Conservation (phyloP, 148 eudicot species). For the Agrostemma githago region DNA sequence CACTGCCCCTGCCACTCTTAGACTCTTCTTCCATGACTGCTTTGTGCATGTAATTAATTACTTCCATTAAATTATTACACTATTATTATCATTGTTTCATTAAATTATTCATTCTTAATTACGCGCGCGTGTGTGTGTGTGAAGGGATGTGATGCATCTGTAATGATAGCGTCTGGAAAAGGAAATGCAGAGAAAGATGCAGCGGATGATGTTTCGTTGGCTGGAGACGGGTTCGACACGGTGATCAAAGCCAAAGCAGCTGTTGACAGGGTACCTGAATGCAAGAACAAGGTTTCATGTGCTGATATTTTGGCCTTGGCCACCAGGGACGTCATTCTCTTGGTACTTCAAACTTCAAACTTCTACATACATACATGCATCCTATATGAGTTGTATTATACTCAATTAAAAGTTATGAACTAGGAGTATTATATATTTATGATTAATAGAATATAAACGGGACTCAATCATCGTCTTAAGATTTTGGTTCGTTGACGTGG, state of each 20-base stretch:
- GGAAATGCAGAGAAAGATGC: slow-evolving; percentile 65
- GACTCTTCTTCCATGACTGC: slow-evolving; percentile 85
- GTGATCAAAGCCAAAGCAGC: slow-evolving; percentile 70
- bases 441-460: too few species aligned
- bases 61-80: background rate
- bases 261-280: slow-evolving; percentile 48
- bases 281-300: slow-evolving; percentile 68
- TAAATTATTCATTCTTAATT: background rate
- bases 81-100: too few species aligned
- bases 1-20: slow-evolving; percentile 68
- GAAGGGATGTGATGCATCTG: slow-evolving; percentile 45
- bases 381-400: too few species aligned
- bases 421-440: too few species aligned
- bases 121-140: background rate
- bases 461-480: too few species aligned
- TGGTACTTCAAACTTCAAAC: slow-evolving; percentile 32
- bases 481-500: too few species aligned
- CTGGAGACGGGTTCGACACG: slow-evolving; percentile 83
- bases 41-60: slow-evolving; percentile 46
- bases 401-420: too few species aligned
- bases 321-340: slow-evolving; percentile 55
- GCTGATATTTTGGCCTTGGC: slow-evolving; percentile 88
- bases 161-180: slow-evolving; percentile 40
- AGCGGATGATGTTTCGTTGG: slow-evolving; percentile 54
- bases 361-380: too few species aligned